A percentile compares a stretch with the other conserved stretches of the same genome.
Conservation (phyloP, 768 basidiomycete genomes). For the Lactarius deliciosus region DNA sequence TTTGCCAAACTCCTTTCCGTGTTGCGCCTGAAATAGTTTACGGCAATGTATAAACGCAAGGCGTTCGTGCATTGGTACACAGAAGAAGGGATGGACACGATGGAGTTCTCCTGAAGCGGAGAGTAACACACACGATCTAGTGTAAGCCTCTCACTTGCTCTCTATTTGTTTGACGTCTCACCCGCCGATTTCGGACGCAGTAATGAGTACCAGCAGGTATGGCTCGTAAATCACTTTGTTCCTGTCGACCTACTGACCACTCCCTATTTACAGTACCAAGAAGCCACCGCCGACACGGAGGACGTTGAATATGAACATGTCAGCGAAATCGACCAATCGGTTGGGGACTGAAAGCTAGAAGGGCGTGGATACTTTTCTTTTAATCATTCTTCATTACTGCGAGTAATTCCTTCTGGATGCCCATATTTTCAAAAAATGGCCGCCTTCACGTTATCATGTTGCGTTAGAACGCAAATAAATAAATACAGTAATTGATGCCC, state of each 20-base stretch:
- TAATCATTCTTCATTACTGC: neutral
- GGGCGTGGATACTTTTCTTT: neutral
- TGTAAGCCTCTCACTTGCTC: constrained; percentile 49
- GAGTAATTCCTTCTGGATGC: too few species aligned
- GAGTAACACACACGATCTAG: constrained; percentile 75
- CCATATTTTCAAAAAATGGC: neutral
- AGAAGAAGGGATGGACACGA: constrained; percentile 86
- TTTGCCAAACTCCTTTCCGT: neutral
- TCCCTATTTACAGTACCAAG: constrained; percentile 26
- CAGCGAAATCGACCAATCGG: constrained; percentile 19
- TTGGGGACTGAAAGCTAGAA: neutral
- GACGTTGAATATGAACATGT: constrained; percentile 21
- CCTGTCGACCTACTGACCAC: neutral
- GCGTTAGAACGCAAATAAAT: constrained; percentile 2
- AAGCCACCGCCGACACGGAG: constrained; percentile 28
- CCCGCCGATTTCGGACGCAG: constrained; percentile 39
- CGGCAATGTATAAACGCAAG: constrained; percentile 76
- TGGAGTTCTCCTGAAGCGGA: constrained; percentile 89
- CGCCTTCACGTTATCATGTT: too few species aligned
- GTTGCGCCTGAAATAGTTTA: constrained; percentile 48
- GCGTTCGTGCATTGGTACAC: constrained; percentile 94
- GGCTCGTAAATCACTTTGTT: constrained; percentile 8
- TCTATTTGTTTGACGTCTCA: constrained; percentile 20
- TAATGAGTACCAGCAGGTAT: constrained; percentile 86
- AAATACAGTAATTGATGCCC: constrained; percentile 15